Conservation (phyloP, 345 rosid genomes). For the Populus deltoides region DNA sequence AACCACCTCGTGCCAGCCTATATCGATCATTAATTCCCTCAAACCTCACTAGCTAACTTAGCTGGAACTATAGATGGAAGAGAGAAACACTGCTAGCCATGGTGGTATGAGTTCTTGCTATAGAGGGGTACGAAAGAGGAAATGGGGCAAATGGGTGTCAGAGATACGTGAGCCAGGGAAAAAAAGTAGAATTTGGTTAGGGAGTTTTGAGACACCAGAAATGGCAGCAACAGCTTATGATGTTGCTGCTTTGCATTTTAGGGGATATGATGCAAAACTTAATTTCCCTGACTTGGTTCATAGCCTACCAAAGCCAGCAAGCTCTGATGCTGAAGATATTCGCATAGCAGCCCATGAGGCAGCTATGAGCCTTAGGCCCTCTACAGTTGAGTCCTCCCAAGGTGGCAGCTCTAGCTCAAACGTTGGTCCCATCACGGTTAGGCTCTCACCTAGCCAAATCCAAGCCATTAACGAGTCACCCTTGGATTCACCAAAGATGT, state of each 20-base stretch:
- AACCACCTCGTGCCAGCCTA: not conserved
- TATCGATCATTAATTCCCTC: no score
- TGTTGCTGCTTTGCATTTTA: slow-evolving; percentile 64
- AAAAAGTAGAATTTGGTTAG: slow-evolving; percentile 82
- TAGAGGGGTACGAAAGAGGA: slow-evolving; percentile 75
- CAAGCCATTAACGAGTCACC: slow-evolving; percentile 80
- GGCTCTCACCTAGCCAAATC: slow-evolving; percentile 70
- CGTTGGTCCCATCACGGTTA: slow-evolving; percentile 40
- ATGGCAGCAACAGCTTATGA: slow-evolving; percentile 97
- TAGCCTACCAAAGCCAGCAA: slow-evolving; percentile 49
- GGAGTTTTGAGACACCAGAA: slow-evolving; percentile 76
- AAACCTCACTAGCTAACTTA: not conserved
- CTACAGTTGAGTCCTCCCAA: not conserved
- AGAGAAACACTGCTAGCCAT: not conserved
- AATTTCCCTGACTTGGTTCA: slow-evolving; percentile 61
- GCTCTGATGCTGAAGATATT: slow-evolving; percentile 54
- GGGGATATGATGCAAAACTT: slow-evolving; percentile 57
- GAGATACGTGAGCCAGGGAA: slow-evolving; percentile 89
- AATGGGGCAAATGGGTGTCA: slow-evolving; percentile 98
- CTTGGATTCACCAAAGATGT: slow-evolving; percentile 62
- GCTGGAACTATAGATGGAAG: not conserved
- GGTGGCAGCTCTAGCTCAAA: not conserved
- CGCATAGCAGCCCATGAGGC: slow-evolving; percentile 74
- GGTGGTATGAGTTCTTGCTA: slow-evolving; percentile 28
- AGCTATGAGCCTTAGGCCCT: slow-evolving; percentile 16